Evolutionary conservation across 305 asterid species (phyloP), one percentile per base, ranked within the genome.

Genomic region (Fraxinus angustifolia): DNA sequence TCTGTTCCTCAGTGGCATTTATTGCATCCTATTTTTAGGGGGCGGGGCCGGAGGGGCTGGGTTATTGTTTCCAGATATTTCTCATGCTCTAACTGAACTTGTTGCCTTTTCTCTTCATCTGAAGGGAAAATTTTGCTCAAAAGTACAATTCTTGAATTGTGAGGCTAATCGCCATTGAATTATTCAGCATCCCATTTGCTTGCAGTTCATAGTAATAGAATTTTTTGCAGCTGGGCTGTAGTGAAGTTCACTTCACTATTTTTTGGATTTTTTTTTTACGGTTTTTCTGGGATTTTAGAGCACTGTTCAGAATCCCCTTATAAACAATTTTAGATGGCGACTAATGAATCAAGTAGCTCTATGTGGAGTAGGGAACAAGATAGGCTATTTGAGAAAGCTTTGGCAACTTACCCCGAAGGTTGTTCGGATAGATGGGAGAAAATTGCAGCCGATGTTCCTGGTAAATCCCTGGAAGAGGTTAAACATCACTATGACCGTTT

Each of bases 331-430:
- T 81, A 89, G 92, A 92, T 92, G 98, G 87, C 87, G 85, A 88
- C 83, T 14, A 91, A 90, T 60, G 94, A 90, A 85, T 87, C 93
- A 42, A 89, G 89, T 81, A 84, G 87, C 85, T 88, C 94, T 38
- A 78, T 72, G 23, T 95, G 98, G 99, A 91, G 90, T 81, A 91
- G 97, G 87, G 96, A 93, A 86, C 90, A 93, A 83, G 99, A 95
- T 82, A 87, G 84, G 83, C 89, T 87, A 73, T 95, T 95, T 65
- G 99, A 95, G 84, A 89, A 88, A 77, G 99, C 98, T 12, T 79
- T 95, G 79, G 92, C 84, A 78, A 89, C 90, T 36, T 91, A 92
- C 78, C 88, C 92, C 0, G 97, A 91, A 38, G 94, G 87, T 78
- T 82, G 80, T 58, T 68, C 82, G 2, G 94, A 91, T 77, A 89